Base-by-base conservation (phyloP, 176 grass and related monocot species). In the Melocanna baccifera region DNA sequence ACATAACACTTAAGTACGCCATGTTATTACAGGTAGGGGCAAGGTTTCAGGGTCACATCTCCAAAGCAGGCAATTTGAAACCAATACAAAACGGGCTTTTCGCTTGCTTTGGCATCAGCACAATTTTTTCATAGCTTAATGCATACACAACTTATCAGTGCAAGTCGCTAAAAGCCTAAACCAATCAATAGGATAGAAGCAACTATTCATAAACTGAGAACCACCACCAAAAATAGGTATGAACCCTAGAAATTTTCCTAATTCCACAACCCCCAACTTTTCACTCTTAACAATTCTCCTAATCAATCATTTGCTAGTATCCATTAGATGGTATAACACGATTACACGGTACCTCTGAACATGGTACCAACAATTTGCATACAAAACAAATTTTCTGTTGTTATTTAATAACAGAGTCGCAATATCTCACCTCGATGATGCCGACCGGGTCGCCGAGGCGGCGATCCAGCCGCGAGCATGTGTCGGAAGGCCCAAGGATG, bases 341-440 rank as follows among this genome's bases (percentile, higher is more conserved):
- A 66, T 52, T 37, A 51, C 3, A 80, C 15, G 12, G n/a, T 0
- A 57, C 6, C 39, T 69, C 2, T 37, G 1, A 47, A 42, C 22
- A 57, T 36, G 47, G 12, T 32, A 25, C 1, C 23, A 73, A 65
- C 41, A 56, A 80, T 46, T 66, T 14, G 68, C 22, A 52, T 72
- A 67, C 15, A 29, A 55, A 71, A 66, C 1, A 56, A 5, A 14
- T 53, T 50, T 55, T 23, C 3, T 16, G 72, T 16, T 3, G 47
- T 10, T 66, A 76, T 76, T 29, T 80, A 74, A 80, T 57, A 15
- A 39, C 20, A 70, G 2, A 19, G 46, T 56, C 47, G 23, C 52
- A 61, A 45, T 29, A 85, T 62, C 82, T 87, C 58, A 94, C 92
- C 92, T 94, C 90, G 34, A 90, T 73, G 69, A 94, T 78, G 45